These are phyloP conservation scores for Chytridiales sp. DNA, from an alignment of 371 early-diverging fungal genomes.

Conservation along the genomic window DNA sequence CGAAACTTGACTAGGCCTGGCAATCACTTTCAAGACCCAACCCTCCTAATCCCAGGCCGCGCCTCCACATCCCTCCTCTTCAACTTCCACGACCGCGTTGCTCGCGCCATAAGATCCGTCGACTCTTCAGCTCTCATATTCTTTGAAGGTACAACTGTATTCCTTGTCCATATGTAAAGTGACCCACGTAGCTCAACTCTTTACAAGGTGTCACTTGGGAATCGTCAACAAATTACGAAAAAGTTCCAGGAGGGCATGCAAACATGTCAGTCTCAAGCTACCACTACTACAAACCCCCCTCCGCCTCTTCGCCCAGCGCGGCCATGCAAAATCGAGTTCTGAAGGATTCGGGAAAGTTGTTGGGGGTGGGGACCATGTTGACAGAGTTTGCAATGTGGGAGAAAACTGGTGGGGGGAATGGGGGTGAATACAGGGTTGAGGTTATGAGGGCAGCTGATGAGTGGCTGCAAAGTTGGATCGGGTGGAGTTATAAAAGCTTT, in stretches of 20 bases:
- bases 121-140: constrained; percentile 49
- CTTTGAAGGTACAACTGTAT: constrained; percentile 50
- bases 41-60: constrained; percentile 19
- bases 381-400: constrained; percentile 33
- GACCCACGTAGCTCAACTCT: not conserved
- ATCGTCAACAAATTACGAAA: not conserved
- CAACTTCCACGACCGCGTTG: constrained; percentile 17
- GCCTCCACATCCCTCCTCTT: constrained; percentile 17
- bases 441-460: constrained; percentile 19
- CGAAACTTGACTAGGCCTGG: constrained; percentile 13
- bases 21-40: constrained; percentile 18
- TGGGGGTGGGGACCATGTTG: constrained; percentile 23
- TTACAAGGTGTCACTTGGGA: too few relatives aligned
- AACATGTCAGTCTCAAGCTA: constrained; percentile 24
- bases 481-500: constrained; percentile 29
- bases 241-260: constrained; percentile 28
- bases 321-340: too few relatives aligned
- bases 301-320: too few relatives aligned
- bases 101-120: constrained; percentile 44
- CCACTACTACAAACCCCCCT: constrained; percentile 32
- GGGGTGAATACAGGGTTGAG: not conserved
- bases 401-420: constrained; percentile 5
- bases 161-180: not conserved
- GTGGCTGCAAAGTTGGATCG: constrained; percentile 27
- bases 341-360: too few relatives aligned